Percentiles rank a stretch among this genome's conserved stretches.
Evolutionary conservation across 1,284 basidiomycete genomes (phyloP).

Genomic region (Naganishia cerealis): DNA sequence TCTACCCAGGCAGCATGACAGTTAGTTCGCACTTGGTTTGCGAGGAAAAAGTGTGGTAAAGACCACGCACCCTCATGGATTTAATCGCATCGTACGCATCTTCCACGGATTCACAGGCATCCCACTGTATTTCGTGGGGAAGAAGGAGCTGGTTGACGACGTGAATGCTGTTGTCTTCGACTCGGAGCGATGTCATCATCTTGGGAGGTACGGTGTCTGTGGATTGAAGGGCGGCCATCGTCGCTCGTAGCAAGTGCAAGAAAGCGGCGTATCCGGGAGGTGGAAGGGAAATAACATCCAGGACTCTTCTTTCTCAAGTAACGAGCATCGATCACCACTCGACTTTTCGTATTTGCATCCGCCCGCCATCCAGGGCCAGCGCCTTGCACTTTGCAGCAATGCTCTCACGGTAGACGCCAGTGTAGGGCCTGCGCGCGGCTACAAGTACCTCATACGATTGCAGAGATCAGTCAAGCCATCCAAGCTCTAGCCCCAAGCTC

Average conservation of each 20-base stretch:
- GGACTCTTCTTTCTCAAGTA: neutral
- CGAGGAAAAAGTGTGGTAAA: neutral
- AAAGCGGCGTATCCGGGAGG: neutral
- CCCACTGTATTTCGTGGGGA: conserved; percentile 75
- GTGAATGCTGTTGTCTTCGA: conserved; percentile 62
- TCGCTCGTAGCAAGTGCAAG: neutral
- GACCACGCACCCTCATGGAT: conserved; percentile 71
- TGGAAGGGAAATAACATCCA: neutral
- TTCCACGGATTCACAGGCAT: conserved; percentile 69
- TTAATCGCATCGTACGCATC: conserved; percentile 88
- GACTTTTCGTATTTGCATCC: conserved; percentile 19
- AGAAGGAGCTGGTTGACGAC: conserved; percentile 82
- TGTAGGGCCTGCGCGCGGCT: too few relatives aligned
- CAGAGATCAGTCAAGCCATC: neutral
- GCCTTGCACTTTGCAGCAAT: too few relatives aligned
- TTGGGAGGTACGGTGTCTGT: conserved; percentile 40
- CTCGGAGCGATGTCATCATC: conserved; percentile 65
- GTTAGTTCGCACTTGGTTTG: neutral
- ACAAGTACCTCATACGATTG: neutral
- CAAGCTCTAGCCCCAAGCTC: neutral
- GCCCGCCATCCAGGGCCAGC: conserved; percentile 6
- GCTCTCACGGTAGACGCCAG: too few relatives aligned
- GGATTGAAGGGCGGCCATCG: conserved; percentile 16
- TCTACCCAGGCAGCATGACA: conserved; percentile 56
- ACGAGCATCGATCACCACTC: conserved; percentile 5